Conservation (phyloP, 1,284 basidiomycete genomes). For the Lentinula novae-zelandiae region DNA sequence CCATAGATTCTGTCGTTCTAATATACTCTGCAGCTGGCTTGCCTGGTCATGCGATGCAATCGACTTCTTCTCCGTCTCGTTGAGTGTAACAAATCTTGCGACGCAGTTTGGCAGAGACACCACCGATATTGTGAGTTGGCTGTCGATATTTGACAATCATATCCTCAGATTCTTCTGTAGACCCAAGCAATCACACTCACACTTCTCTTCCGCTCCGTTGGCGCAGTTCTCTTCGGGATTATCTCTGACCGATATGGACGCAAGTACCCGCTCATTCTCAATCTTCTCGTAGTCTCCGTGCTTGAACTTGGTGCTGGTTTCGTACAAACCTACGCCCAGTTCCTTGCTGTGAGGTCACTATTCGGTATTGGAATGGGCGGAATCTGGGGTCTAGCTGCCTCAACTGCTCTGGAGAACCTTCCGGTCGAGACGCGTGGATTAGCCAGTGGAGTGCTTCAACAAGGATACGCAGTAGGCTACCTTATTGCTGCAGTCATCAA, state of each 20-base stretch:
- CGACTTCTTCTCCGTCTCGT: conserved; percentile 84
- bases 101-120: conserved; percentile 47
- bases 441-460: conserved; percentile 45
- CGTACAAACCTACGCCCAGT: conserved; percentile 62
- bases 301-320: conserved; percentile 81
- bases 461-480: conserved; percentile 61
- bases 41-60: conserved; percentile 80
- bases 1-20: not conserved
- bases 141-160: not conserved
- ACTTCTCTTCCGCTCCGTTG: conserved; percentile 83
- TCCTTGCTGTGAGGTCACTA: conserved; percentile 71
- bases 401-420: conserved; percentile 24
- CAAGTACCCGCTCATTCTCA: conserved; percentile 87
- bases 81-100: conserved; percentile 61
- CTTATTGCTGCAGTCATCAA: conserved; percentile 72
- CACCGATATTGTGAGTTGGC: conserved; percentile 46
- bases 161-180: conserved; percentile 30
- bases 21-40: conserved; percentile 24
- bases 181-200: conserved; percentile 90
- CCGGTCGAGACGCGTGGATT: conserved; percentile 16
- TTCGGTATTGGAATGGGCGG: conserved; percentile 91
- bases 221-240: conserved; percentile 83
- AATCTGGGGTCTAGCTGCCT: conserved; percentile 11
- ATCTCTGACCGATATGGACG: conserved; percentile 85
- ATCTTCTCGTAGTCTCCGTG: conserved; percentile 65